These are phyloP conservation scores for Pogostemon cablin DNA, from an alignment of 257 asterid genomes.

Conservation along the genomic window DNA sequence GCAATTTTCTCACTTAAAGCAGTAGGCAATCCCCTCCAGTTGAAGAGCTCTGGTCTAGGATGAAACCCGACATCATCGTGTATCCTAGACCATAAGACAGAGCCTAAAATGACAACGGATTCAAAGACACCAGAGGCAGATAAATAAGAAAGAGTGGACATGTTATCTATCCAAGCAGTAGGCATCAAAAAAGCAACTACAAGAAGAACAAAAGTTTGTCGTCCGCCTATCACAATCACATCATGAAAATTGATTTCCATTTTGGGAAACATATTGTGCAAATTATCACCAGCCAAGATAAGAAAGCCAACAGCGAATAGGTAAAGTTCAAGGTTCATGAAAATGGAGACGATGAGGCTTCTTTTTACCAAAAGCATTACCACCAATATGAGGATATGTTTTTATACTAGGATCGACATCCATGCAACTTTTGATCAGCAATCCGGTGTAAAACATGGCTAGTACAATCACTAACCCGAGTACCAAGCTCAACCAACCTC, in stretches of 20 bases:
- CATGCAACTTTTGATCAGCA: conserved; percentile 59
- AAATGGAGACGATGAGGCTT: conserved; percentile 42
- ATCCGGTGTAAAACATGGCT: conserved; percentile 52
- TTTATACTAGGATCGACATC: conserved; percentile 46
- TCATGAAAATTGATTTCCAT: conserved; percentile 33
- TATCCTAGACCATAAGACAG: conserved; percentile 52
- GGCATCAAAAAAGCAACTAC: conserved; percentile 51
- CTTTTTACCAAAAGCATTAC: conserved; percentile 53
- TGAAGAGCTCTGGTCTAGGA: conserved; percentile 42
- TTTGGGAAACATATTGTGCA: conserved; percentile 43
- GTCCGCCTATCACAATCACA: conserved; percentile 40
- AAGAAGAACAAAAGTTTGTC: conserved; percentile 37
- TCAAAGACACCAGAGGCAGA: conserved; percentile 70
- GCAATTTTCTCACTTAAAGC: too few species aligned
- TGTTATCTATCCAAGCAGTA: conserved; percentile 52
- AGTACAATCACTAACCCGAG: conserved; percentile 47
- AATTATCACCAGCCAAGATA: conserved; percentile 62
- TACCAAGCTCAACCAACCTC: conserved; percentile 67
- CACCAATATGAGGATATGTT: conserved; percentile 63
- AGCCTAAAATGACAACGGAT: conserved; percentile 44
- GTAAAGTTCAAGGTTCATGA: conserved; percentile 64
- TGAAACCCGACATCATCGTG: conserved; percentile 48
- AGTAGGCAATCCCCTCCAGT: conserved; percentile 61
- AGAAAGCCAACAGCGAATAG: conserved; percentile 67
- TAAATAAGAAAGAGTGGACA: conserved; percentile 56